Evolutionary conservation across 2,329 filamentous ascomycete genomes (phyloP), one percentile per base, ranked within the genome.

Genomic region (Exserohilum turcica): DNA sequence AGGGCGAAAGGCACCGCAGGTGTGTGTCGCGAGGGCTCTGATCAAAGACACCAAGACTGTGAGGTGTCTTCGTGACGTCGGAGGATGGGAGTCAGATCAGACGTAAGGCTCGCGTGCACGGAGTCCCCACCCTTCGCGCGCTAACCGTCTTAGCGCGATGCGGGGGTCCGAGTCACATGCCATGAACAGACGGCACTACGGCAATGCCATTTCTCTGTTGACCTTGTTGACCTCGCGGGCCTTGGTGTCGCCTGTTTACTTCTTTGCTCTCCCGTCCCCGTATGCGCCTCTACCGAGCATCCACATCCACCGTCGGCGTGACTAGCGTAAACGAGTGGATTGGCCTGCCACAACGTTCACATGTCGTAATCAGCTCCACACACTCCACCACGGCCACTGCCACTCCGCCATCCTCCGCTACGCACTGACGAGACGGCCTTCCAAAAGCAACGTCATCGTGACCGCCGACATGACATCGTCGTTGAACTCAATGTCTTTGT

Each of bases 51-150:
- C n/a, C n/a, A n/a, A n/a, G n/a, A n/a, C 58, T 32, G 49, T 60
- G 54, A 57, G 43, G 18, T 45, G 50, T 48, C 35, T 52, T 49
- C 43, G 59, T 64, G 61, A 64, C 48, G 49, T 53, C 28, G 48
- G 36, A 9, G 46, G 40, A 29, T 29, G 39, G 42, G 31, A n/a
- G 40, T 36, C 18, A 46, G 42, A 59, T 61, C 59, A 61, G 50
- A 52, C 40, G 58, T 44, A 36, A 46, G 50, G 53, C 38, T 59
- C 58, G 56, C 57, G 56, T 60, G 52, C 18, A 54, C 40, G 43
- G 47, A 24, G 47, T 42, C 35, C 18, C 32, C 31, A 48, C 40
- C 29, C 35, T 39, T 47, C 38, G 46, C 35, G 40, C 37, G 52
- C 58, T 47, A 57, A 57, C 45, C 56, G 31, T 54, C 50, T 50